phyloP scores from a whole-genome alignment of 495 filamentous ascomycete genomes.

The Penicillium salamii region DNA sequence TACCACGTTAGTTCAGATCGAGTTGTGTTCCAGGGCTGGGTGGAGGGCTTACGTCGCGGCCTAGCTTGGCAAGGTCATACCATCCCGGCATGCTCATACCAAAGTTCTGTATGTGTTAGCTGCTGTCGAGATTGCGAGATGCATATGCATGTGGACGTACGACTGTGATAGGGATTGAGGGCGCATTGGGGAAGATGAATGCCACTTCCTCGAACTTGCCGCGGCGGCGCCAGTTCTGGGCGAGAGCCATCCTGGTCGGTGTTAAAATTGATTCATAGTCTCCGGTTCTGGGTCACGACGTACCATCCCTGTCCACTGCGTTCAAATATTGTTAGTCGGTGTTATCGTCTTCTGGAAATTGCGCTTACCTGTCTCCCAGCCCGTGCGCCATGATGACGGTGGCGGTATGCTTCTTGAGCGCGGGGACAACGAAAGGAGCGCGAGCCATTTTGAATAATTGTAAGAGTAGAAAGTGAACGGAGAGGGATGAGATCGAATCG shows the following conservation, averaged over 20 bases:
- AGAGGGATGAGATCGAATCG: neutral
- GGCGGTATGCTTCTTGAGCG: slow-evolving; percentile 86
- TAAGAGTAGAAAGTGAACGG: neutral
- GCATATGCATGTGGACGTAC: slow-evolving; percentile 45
- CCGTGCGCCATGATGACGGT: slow-evolving; percentile 95
- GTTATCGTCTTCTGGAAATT: neutral
- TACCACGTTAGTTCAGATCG: neutral
- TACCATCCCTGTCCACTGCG: slow-evolving; percentile 68
- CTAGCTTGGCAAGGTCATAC: slow-evolving; percentile 78
- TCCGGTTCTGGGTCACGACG: neutral
- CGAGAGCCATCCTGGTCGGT: slow-evolving; percentile 59
- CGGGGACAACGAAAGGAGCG: slow-evolving; percentile 74
- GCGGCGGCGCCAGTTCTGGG: slow-evolving; percentile 85
- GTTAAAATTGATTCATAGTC: neutral
- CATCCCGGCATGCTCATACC: slow-evolving; percentile 87
- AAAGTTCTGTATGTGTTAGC: slow-evolving; percentile 53
- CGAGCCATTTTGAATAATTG: slow-evolving; percentile 44
- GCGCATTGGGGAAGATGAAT: slow-evolving; percentile 95
- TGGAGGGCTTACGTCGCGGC: slow-evolving; percentile 36
- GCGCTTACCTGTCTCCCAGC: slow-evolving; percentile 69
- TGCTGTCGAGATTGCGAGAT: too few species aligned
- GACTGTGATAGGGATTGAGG: slow-evolving; percentile 79
- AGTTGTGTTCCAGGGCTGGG: neutral
- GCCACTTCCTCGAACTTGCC: slow-evolving; percentile 83
- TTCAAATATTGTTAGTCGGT: slow-evolving; percentile 11